Evolutionary conservation across 768 basidiomycete genomes (phyloP).

Genomic region (Clathrus columnatus): DNA sequence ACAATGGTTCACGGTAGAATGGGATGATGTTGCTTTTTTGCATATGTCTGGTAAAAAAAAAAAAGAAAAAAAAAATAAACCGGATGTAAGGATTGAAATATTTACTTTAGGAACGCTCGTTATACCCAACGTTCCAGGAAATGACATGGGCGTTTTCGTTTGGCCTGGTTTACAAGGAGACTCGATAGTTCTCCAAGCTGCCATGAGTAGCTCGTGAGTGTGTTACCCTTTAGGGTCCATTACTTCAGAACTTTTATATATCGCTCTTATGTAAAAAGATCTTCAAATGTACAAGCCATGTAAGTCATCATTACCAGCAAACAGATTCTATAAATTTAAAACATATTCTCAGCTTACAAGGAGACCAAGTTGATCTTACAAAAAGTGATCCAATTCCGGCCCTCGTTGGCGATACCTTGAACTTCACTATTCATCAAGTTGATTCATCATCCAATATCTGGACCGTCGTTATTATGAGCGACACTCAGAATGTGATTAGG

Average conservation of each 20-base stretch:
- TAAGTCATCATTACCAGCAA: background rate
- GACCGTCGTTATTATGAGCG: background rate
- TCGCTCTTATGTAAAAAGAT: background rate
- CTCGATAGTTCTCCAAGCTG: constrained; percentile 1
- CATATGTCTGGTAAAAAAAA: background rate
- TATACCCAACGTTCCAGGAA: background rate
- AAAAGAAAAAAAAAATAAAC: background rate
- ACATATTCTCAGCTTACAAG: background rate
- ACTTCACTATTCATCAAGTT: background rate
- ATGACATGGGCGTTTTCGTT: background rate
- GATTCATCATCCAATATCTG: background rate
- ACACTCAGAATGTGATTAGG: background rate
- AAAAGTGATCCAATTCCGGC: background rate
- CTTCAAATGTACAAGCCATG: background rate
- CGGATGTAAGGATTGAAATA: background rate
- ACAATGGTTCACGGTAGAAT: constrained; percentile 8
- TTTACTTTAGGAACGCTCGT: constrained; percentile 2
- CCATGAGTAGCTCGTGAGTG: background rate
- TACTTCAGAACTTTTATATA: background rate
- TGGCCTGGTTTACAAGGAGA: constrained; percentile 7
- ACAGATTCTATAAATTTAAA: too few relatives aligned
- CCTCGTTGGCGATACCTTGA: background rate
- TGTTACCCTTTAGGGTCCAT: background rate
- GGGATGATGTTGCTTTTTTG: constrained; percentile 4
- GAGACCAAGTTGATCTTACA: background rate